Base-by-base conservation (phyloP, 78 protist genomes). In the Parvularia atlantis region DNA sequence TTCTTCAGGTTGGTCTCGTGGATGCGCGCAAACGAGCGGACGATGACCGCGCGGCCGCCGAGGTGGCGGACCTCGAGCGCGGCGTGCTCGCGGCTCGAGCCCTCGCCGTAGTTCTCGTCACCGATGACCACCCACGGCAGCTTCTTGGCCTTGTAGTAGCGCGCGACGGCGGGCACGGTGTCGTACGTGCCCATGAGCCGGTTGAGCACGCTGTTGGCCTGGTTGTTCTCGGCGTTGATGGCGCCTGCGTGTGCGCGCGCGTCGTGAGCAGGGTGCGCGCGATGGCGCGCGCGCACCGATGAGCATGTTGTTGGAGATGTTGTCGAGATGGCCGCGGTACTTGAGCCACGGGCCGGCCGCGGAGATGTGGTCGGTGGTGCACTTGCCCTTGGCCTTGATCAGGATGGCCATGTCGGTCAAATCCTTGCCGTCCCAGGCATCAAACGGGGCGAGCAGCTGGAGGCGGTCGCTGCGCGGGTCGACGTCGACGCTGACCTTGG, bases 291-390 rank as follows among this genome's bases (percentile, higher is more conserved):
- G n/a, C n/a, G 93, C 97, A 44, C 95, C 97, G 40, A 91, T 91
- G 44, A 89, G 67, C 84, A 85, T 59, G 82, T 93, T 93, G 89
- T 93, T 91, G 46, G 91, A 77, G 69, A 93, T 93, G 85, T 93
- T 93, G 70, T 93, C 95, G 67, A 93, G 75, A 76, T 93, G 97
- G 43, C 97, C 97, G 46, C 97, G 82, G 92, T 86, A 86, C 84
- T 86, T 89, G 76, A 93, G 84, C 97, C 97, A 93, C 53, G 94
- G 93, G 46, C 97, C 97, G 44, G 95, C 97, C 90, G 77, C 76
- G 22, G 90, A 83, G 48, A 93, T 93, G 89, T 93, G 97, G 79
- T 93, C 97, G 24, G 97, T 93, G 66, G 97, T 93, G 86, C 94
- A 89, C 83, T 93, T 93, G 76, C 97, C 97, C 81, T 81, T 73